Conservation (phyloP, 805 yeast genomes). For the Candida chauliodis region DNA sequence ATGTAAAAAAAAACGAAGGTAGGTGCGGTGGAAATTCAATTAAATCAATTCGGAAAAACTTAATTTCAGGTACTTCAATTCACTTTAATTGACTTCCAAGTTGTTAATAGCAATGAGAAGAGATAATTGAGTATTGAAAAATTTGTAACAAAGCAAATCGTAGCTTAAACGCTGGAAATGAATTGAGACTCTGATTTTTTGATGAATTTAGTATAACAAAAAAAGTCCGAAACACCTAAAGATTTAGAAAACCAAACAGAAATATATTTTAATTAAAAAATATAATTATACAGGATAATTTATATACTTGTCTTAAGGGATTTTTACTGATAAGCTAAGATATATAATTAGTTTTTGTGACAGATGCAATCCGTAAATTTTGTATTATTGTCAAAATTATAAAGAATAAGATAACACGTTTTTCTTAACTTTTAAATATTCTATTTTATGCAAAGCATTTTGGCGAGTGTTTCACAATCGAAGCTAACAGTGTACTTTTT, state of each 20-base stretch:
- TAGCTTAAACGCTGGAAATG: too few relatives aligned
- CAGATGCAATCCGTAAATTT: conserved; percentile 6
- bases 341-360: conserved; percentile 1
- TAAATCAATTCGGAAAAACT: background rate
- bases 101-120: too few relatives aligned
- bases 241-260: too few relatives aligned
- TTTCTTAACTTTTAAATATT: too few relatives aligned
- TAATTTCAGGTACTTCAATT: conserved; percentile 3
- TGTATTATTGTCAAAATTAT: background rate
- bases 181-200: too few relatives aligned
- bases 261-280: background rate
- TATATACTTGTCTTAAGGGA: background rate
- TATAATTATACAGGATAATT: background rate
- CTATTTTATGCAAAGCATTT: too few relatives aligned
- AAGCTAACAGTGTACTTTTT: background rate
- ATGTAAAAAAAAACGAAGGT: background rate
- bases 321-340: background rate
- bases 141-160: too few relatives aligned
- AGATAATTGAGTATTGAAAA: background rate
- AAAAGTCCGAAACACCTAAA: too few relatives aligned
- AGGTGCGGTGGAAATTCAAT: background rate
- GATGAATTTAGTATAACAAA: background rate
- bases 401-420: conserved; percentile 6
- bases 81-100: conserved; percentile 4
- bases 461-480: too few relatives aligned